A percentile compares a stretch with the other conserved stretches of the same genome.
Evolutionary conservation across 163 green algal species (phyloP).

Genomic region (Picocystis sp.): DNA sequence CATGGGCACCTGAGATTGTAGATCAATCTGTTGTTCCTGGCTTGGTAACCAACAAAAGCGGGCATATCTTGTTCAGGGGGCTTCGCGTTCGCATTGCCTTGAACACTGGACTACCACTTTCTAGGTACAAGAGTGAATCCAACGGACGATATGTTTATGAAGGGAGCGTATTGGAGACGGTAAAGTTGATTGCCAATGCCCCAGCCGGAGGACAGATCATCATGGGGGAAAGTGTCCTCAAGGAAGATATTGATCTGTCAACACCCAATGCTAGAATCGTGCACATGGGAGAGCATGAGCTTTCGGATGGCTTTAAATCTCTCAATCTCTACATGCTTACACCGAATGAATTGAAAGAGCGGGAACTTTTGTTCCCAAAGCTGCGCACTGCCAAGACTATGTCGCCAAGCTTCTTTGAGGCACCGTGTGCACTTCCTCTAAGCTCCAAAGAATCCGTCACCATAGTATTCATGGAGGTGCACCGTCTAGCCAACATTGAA

Average conservation of each 20-base stretch:
- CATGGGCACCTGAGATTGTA: not conserved
- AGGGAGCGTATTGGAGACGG: not conserved
- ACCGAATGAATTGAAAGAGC: not conserved
- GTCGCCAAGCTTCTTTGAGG: constrained; percentile 1
- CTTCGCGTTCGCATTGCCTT: constrained; percentile 6
- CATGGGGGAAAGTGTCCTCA: constrained; percentile 2
- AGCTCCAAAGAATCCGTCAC: too few relatives aligned
- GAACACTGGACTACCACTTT: not conserved
- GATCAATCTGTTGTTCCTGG: not conserved
- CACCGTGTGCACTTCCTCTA: too few relatives aligned
- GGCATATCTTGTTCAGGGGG: constrained; percentile 1
- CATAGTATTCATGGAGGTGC: not conserved
- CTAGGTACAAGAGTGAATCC: not conserved
- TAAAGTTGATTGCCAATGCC: not conserved
- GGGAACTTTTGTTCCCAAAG: not conserved
- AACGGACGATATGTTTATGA: constrained; percentile 1
- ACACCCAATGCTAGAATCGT: not conserved
- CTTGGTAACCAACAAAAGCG: not conserved
- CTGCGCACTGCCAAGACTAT: constrained; percentile 1
- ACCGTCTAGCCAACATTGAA: not conserved
- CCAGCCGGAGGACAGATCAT: constrained; percentile 5
- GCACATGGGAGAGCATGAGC: constrained; percentile 1
- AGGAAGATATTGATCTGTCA: constrained; percentile 1
- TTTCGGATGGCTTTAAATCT: not conserved
- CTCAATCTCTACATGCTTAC: not conserved